Base-by-base conservation (phyloP, 345 rosid species). In the Brassica incana region DNA sequence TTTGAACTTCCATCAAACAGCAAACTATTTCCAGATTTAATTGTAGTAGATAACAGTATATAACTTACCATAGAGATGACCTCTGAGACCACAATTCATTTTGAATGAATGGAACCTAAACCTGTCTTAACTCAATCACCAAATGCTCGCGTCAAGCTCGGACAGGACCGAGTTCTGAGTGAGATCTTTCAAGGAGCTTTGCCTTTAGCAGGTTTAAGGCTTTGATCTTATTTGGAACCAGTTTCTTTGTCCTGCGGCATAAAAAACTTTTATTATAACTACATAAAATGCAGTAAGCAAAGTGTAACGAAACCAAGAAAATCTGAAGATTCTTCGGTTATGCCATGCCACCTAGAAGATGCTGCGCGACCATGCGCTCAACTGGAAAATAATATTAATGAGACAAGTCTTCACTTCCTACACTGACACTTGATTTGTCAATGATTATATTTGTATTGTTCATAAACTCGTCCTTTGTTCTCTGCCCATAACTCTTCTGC, bases 401-500 rank as follows among this genome's bases (percentile, higher is more conserved):
- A 86, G 82, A 80, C 85, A 89, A 73, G 82, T 89, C 97, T 75
- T 90, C 96, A 77, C 25, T 89, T 52, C 84, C 95, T 8, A 87
- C 89, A 74, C 97, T 97, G 72, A 89, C 95, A 71, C 85, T 92
- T 45, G 94, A 88, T 85, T 88, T 93, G 85, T 92, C 97, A 35
- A 86, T 72, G 50, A 43, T 10, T 83, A 77, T 83, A 97, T 52
- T 91, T 90, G 92, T 96, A 90, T 62, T 84, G 91, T 80, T 92
- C 92, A 1, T 93, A 90, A 33, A 96, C 97, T 77, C 99, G 85
- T 74, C 88, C 90, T 69, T 97, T 87, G 86, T 96, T 96, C 80
- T 88, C 97, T 56, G 94, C 89, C 98, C 99, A 96, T 98, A 98
- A 96, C 69, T 88, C 89, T 79, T 92, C 99, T 0, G 99, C 99